phyloP scores from a whole-genome alignment of 768 basidiomycete genomes.

The Tulasnella sp. region DNA sequence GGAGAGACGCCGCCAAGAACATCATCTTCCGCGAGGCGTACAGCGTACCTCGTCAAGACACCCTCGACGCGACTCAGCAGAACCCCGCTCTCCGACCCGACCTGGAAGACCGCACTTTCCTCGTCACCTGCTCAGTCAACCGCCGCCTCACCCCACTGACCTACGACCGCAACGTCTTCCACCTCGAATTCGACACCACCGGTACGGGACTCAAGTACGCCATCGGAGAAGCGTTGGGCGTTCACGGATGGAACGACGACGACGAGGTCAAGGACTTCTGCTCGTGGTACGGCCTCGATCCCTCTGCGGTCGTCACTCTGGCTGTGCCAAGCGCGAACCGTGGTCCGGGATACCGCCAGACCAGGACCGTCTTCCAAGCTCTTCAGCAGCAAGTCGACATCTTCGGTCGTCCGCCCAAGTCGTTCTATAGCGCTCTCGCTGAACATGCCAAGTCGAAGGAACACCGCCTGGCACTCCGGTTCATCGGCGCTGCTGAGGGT shows the following conservation, averaged over 20 bases:
- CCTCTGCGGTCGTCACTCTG: slow-evolving; percentile 73
- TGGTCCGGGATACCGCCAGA: slow-evolving; percentile 68
- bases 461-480: slow-evolving; percentile 77
- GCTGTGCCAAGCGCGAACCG: slow-evolving; percentile 50
- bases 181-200: slow-evolving; percentile 89
- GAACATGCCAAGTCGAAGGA: slow-evolving; percentile 63
- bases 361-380: slow-evolving; percentile 90
- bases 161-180: slow-evolving; percentile 98
- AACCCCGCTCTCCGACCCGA: slow-evolving; percentile 80
- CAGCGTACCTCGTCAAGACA: slow-evolving; percentile 45
- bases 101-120: slow-evolving; percentile 80
- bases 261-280: slow-evolving; percentile 87
- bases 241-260: slow-evolving; percentile 97
- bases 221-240: slow-evolving; percentile 93
- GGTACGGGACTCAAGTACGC: slow-evolving; percentile 93
- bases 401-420: slow-evolving; percentile 93
- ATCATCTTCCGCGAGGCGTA: slow-evolving; percentile 83
- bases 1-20: slow-evolving; percentile 87
- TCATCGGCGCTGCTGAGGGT: slow-evolving; percentile 93
- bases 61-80: slow-evolving; percentile 46
- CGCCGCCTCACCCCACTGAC: slow-evolving; percentile 89
- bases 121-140: slow-evolving; percentile 92
- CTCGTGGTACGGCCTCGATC: slow-evolving; percentile 84
- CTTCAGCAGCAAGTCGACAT: slow-evolving; percentile 96
- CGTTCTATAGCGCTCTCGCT: slow-evolving; percentile 87